Base-by-base conservation (phyloP, 257 asterid genomes). In the Primulina tabacum region DNA sequence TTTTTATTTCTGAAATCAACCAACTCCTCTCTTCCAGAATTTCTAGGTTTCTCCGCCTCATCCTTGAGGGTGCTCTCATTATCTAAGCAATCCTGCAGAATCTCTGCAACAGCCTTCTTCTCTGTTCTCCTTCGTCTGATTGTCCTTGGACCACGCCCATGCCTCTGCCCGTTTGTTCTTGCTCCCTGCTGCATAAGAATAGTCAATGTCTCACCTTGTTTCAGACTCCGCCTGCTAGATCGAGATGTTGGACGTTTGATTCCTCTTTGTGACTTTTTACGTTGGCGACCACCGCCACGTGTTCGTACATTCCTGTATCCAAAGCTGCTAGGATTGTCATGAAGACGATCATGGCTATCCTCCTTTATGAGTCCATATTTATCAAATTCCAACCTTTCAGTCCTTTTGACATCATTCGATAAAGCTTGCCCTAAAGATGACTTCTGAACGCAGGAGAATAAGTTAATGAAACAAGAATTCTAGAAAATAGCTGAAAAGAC, bases 71-170 rank as follows among this genome's bases (percentile, higher is more conserved):
- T 50, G 59, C 53, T 73, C 76, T 61, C 67, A n/a, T 68, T 79
- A 28, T 73, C 80, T 20, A 74, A 62, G 70, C 70, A 64, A 20
- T 79, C 88, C 16, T 69, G 77, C 35, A 67, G 61, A 40, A 72
- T 76, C 68, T 82, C 89, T 26, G 76, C 67, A n/a, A 66, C 79
- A 0, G 73, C 62, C 68, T 79, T 84, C 76, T 79, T 84, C 73
- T 82, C 93, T 2, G 63, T 60, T 76, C 97, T 90, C 77, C 96
- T 85, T 76, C 73, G 83, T 74, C 97, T 72, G 33, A 86, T 62
- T 63, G 97, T 92, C 76, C 98, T 81, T 14, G 81, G 89, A 58
- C 98, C 97, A 2, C 95, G 91, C 12, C 82, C 84, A 63, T 83
- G 92, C 77, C 71, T 86, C 81, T 89, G 96, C 58, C 88, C 92